Percentiles rank a stretch among this genome's conserved stretches.
These are phyloP conservation scores for Dendrocalamus latiflorus DNA, from an alignment of 202 grass and related monocot genomes.

Conservation along the genomic window DNA sequence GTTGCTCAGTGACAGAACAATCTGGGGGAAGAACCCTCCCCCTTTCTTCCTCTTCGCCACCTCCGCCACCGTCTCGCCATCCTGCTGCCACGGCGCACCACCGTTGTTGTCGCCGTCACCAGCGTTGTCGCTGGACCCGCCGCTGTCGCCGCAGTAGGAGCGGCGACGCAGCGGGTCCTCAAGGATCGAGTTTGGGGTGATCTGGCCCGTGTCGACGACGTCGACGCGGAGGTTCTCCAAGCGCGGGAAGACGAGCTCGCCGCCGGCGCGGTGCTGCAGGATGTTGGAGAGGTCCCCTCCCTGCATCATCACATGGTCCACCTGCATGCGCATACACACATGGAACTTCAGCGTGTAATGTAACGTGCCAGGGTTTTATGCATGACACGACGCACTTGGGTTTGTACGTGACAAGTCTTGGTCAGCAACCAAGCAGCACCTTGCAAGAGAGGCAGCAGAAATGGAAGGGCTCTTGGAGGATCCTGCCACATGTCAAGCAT, in stretches of 20 bases:
- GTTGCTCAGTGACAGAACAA: conserved; percentile 55
- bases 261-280: conserved; percentile 37
- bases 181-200: conserved; percentile 39
- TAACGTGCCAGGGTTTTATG: not conserved
- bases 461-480: conserved; percentile 92
- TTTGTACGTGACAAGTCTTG: not conserved
- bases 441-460: conserved; percentile 98
- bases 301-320: conserved; percentile 76
- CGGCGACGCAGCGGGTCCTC: conserved; percentile 42
- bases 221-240: conserved; percentile 77
- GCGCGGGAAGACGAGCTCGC: conserved; percentile 40
- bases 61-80: too few species aligned
- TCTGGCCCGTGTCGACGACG: conserved; percentile 17
- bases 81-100: not conserved
- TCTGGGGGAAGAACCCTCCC: conserved; percentile 63
- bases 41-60: conserved; percentile 60
- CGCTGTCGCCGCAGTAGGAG: not conserved
- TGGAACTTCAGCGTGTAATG: not conserved
- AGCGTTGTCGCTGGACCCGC: conserved; percentile 35
- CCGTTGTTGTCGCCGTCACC: not conserved
- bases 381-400: not conserved
- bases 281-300: conserved; percentile 80
- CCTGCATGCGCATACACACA: conserved; percentile 39
- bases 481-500: conserved; percentile 84
- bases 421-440: conserved; percentile 22